Evolutionary conservation across 1,139 yeast species (phyloP), one percentile per base, ranked within the genome.

Genomic region (Taphrina betulina): DNA sequence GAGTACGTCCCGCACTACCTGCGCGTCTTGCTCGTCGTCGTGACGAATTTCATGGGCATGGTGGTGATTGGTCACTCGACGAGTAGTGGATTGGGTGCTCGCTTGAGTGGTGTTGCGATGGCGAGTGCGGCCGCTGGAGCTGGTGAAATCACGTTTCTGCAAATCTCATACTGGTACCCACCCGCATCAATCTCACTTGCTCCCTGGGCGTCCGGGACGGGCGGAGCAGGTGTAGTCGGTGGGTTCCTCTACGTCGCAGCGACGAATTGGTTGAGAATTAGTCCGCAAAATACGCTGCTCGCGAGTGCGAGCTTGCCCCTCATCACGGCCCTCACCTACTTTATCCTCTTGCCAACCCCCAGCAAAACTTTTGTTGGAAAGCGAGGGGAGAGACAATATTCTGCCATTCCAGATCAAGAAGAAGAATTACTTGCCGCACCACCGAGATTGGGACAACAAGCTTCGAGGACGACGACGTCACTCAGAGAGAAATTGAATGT

Each of bases 131-230:
- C 95, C 14, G 83, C 95, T 0, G 97, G 97, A 0, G 70, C 89
- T 24, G 98, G 98, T 0, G 98, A 92, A 66, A 75, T 86, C 16
- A 85, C 96, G 0, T 92, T 90, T 63, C 71, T 92, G 50, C 95
- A 86, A 67, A 72, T 92, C 68, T 86, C 96, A 0, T 95, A 88
- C 67, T 71, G 65, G 57, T 72, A 72, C 61, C 80, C 72, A 63
- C 83, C 78, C 65, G 75, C 75, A 17, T 76, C 76, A 31, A 67
- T 70, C 17, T 76, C 95, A 2, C 74, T 92, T 45, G 82, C 85
- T 48, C 96, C 95, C 0, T 92, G 94, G 79, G 85, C 95, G 34
- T 79, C 89, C 12, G 98, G 98, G 0, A 92, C 97, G 0, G 97
- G 97, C 0, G 95, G 88, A 10, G 97, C 98, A 0, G 97, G 97